These are phyloP conservation scores for Immersiporthe knoxdaviesiana DNA, from an alignment of 2,329 filamentous ascomycete genomes.

Conservation along the genomic window DNA sequence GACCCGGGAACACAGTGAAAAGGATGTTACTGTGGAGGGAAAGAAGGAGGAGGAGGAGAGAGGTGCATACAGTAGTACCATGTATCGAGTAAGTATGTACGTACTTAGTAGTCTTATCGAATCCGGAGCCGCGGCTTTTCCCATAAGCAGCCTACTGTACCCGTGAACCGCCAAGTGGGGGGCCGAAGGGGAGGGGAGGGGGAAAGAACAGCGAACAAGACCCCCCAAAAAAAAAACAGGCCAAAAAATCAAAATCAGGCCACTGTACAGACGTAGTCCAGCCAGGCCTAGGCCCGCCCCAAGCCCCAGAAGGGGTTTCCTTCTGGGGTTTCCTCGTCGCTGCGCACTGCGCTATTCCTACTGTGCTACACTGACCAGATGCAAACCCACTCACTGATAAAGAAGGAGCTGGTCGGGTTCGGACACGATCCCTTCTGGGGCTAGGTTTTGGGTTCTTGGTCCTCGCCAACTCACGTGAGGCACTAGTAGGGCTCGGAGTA, in stretches of 20 bases:
- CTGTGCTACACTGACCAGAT: background rate
- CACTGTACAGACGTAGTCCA: background rate
- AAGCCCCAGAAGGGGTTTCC: background rate
- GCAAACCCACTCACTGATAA: conserved; percentile 2
- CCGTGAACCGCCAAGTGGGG: background rate
- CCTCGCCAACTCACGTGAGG: background rate
- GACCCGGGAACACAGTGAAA: background rate
- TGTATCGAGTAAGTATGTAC: background rate
- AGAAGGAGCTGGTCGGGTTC: background rate
- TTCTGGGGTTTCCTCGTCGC: background rate
- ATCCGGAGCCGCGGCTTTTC: background rate
- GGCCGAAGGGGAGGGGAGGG: background rate
- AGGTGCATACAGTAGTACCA: too few species aligned
- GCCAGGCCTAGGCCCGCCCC: background rate
- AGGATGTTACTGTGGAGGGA: background rate
- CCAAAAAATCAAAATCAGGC: background rate
- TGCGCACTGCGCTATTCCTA: background rate
- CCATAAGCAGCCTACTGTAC: background rate
- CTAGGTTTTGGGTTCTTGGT: background rate
- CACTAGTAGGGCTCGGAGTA: background rate
- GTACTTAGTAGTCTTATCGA: background rate
- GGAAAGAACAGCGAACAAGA: background rate
- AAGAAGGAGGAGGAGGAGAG: too few species aligned
- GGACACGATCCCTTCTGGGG: background rate
- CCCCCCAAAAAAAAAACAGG: background rate